Base-by-base conservation (phyloP, 106 monocot species). In the Acorus gramineus region DNA sequence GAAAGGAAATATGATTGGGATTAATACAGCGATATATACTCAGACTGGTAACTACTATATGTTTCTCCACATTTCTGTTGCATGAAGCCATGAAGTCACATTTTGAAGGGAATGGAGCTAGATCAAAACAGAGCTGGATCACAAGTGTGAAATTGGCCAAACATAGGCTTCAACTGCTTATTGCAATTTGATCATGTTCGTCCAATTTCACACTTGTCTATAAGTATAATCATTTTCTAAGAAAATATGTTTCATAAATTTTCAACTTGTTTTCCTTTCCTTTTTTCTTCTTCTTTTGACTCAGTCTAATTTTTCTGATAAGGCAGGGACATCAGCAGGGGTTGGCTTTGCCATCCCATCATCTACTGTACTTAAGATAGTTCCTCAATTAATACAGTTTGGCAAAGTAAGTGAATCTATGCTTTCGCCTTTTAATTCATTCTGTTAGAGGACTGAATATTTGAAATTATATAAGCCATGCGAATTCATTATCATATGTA, bases 281-380 rank as follows among this genome's bases (percentile, higher is more conserved):
- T 28, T 28, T 28, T 28, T 28, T 28, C n/a, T 28, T 28, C 28
- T 28, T 28, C 28, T 28, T 28, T 28, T 28, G 28, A 28, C 28
- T 28, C 28, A 28, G 28, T 28, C 28, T 28, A 28, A 11, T 45
- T 66, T 42, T 11, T 57, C 69, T 64, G 11, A 13, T 66, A 46
- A 58, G 74, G 62, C 74, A 98, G 96, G 96, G 42, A 85, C 91
- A 62, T 98, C 91, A 59, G 83, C 91, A 28, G 96, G 96, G 65
- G 96, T 98, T 42, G 91, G 91, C 46, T 98, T 96, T 76, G 96
- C 91, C 44, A 98, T 98, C 60, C 96, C 87, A 68, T 98, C 91
- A 66, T 85, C 85, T 66, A 83, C 87, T 66, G 85, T 98, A 49
- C 78, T 80, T 13, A 96, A 78, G 77, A 79, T 96, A 60, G 80